A percentile compares a stretch with the other conserved stretches of the same genome.
Evolutionary conservation across 192 early-diverging fungal genomes (phyloP).

Genomic region (Podila horticola): DNA sequence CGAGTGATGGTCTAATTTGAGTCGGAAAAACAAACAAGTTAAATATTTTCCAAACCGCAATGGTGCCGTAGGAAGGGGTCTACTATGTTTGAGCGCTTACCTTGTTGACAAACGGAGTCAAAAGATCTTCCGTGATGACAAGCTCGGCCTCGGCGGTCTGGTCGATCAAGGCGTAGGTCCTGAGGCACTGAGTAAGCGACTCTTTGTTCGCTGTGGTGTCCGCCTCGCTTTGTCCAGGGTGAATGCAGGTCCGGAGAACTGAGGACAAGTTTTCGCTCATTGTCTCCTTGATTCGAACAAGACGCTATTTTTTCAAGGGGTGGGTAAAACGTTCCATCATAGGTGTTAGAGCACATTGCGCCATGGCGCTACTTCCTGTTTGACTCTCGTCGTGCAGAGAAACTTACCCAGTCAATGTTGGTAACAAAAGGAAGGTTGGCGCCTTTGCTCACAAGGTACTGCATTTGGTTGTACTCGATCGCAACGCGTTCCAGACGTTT

Average conservation of each 20-base stretch:
- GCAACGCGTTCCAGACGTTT: conserved; percentile 87
- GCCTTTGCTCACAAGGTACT: conserved; percentile 74
- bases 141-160: conserved; percentile 69
- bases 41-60: background rate
- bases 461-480: conserved; percentile 87
- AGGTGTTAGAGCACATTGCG: too few relatives aligned
- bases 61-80: background rate
- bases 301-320: conserved; percentile 53
- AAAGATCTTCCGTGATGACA: conserved; percentile 67
- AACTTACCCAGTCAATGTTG: conserved; percentile 78
- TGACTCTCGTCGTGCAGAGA: too few relatives aligned
- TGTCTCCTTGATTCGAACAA: conserved; percentile 78
- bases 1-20: conserved; percentile 26
- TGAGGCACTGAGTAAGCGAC: conserved; percentile 72
- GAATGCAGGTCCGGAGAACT: conserved; percentile 64
- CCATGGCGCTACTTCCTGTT: too few relatives aligned
- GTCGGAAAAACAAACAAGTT: background rate
- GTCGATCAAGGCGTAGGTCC: conserved; percentile 82
- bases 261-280: conserved; percentile 68
- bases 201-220: conserved; percentile 49
- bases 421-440: conserved; percentile 72
- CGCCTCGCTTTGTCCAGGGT: conserved; percentile 18
- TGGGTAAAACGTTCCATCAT: background rate
- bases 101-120: conserved; percentile 64
- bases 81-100: conserved; percentile 22